Evolutionary conservation across 177 flowering plant species (phyloP).

Genomic region (Telopea speciosissima): DNA sequence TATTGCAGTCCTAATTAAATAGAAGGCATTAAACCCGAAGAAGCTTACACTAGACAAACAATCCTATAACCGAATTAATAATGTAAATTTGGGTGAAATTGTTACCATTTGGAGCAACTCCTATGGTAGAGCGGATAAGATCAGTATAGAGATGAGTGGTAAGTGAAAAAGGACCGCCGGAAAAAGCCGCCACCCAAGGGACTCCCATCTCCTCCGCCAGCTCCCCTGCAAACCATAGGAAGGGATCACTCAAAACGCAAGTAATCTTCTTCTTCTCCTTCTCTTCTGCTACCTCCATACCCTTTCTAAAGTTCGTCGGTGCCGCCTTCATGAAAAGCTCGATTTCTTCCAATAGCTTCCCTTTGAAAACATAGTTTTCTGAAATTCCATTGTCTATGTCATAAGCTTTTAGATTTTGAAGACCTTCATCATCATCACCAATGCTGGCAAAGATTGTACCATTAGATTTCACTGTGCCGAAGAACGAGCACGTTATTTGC

Average conservation of each 20-base stretch:
- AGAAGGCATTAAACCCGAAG: no score
- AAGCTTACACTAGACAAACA: no score
- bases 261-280: slow-evolving; percentile 23
- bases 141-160: slow-evolving; percentile 36
- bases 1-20: no score
- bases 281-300: slow-evolving; percentile 25
- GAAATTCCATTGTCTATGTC: slow-evolving; percentile 40
- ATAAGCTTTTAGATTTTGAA: slow-evolving; percentile 13
- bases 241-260: slow-evolving; percentile 48
- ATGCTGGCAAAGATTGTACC: background rate
- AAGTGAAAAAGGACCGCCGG: slow-evolving; percentile 32
- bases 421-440: no score
- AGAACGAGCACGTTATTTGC: no score
- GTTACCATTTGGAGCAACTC: background rate
- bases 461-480: no score
- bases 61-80: no score
- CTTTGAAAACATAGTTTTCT: slow-evolving; percentile 17
- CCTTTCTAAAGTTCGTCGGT: slow-evolving; percentile 28
- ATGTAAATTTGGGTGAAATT: no score
- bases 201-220: slow-evolving; percentile 42
- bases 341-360: slow-evolving; percentile 21
- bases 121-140: slow-evolving; percentile 17
- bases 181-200: slow-evolving; percentile 52
- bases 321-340: slow-evolving; percentile 30
- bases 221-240: slow-evolving; percentile 37